Evolutionary conservation across 345 rosid species (phyloP).

Genomic region (Pugionium cornutum): DNA sequence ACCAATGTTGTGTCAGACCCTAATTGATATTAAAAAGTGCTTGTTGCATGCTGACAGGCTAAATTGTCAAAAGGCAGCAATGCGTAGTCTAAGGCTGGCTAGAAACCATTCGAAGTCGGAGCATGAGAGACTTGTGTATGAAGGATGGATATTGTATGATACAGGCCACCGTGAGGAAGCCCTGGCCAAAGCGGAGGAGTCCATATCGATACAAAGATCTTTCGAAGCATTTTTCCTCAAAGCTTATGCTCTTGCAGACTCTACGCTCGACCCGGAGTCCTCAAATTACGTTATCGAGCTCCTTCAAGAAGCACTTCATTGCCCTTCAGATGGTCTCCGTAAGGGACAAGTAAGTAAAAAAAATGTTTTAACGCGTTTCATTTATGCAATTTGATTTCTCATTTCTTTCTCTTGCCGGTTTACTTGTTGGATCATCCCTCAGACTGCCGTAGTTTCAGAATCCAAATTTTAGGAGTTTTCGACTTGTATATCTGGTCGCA

Average conservation of each 20-base stretch:
- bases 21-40: too few relatives aligned
- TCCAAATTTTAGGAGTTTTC: too few relatives aligned
- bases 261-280: slow-evolving; percentile 57
- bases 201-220: slow-evolving; percentile 75
- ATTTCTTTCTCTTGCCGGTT: too few relatives aligned
- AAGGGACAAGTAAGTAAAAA: slow-evolving; percentile 74
- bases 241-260: slow-evolving; percentile 77
- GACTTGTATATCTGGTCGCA: too few relatives aligned
- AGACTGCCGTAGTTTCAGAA: too few relatives aligned
- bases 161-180: slow-evolving; percentile 90
- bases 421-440: too few relatives aligned
- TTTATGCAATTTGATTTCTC: not conserved
- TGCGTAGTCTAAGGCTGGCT: slow-evolving; percentile 73
- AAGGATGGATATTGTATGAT: slow-evolving; percentile 88
- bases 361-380: not conserved
- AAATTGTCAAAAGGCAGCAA: slow-evolving; percentile 84
- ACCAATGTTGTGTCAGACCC: too few relatives aligned
- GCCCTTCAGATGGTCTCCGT: slow-evolving; percentile 93
- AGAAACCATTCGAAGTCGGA: slow-evolving; percentile 68
- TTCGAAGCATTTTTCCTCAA: slow-evolving; percentile 91
- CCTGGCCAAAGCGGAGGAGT: slow-evolving; percentile 75
- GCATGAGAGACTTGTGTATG: slow-evolving; percentile 80
- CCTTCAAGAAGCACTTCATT: slow-evolving; percentile 79
- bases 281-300: slow-evolving; percentile 63
- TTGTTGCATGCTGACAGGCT: slow-evolving; percentile 42